phyloP scores from a whole-genome alignment of 139 green algal genomes.

The Zygnema cylindricum region DNA sequence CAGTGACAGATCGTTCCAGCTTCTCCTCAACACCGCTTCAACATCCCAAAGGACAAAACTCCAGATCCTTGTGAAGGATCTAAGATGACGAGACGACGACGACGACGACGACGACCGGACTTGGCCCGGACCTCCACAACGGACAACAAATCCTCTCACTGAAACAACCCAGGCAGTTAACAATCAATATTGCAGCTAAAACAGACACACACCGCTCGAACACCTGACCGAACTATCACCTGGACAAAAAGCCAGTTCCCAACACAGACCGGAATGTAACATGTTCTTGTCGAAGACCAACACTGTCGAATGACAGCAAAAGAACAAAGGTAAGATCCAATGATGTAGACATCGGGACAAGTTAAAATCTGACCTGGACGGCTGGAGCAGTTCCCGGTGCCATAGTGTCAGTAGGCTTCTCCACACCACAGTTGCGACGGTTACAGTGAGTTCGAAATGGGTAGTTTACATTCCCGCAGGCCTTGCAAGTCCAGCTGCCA shows the following conservation, averaged over 20 bases:
- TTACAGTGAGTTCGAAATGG: slow-evolving; percentile 63
- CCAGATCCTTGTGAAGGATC: neutral
- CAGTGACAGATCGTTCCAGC: neutral
- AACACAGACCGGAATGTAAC: neutral
- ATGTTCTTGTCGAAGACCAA: neutral
- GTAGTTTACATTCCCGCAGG: slow-evolving; percentile 62
- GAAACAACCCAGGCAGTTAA: neutral
- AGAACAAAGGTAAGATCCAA: neutral
- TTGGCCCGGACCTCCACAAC: slow-evolving; percentile 12
- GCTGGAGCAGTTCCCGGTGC: slow-evolving; percentile 3
- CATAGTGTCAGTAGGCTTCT: neutral
- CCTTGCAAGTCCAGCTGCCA: slow-evolving; percentile 50
- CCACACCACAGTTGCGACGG: slow-evolving; percentile 49
- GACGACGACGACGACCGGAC: slow-evolving; percentile 13
- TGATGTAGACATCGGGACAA: neutral
- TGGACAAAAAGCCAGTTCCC: neutral
- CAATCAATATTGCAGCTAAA: slow-evolving; percentile 7
- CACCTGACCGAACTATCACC: neutral
- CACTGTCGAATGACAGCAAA: neutral
- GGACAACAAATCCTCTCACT: slow-evolving; percentile 10
- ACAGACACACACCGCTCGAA: neutral
- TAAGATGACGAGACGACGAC: neutral
- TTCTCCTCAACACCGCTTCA: neutral
- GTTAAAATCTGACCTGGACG: neutral
- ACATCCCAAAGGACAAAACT: slow-evolving; percentile 5